Base-by-base conservation (phyloP, 495 filamentous ascomycete species). In the Chaetomium cochliodes region DNA sequence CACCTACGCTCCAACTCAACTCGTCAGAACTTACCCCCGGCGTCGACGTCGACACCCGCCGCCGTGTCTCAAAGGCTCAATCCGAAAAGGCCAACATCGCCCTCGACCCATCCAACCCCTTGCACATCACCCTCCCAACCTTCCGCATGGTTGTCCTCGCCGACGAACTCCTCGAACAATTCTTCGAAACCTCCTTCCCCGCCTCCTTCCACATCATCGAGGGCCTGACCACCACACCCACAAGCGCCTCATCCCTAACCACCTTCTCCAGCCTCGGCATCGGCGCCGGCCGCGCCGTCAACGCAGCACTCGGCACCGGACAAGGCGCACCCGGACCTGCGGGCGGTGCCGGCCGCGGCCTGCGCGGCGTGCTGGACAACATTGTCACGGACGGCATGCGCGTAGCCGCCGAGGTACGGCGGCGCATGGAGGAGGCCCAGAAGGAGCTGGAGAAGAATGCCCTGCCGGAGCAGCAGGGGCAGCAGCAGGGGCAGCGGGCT, bases 131-230 rank as follows among this genome's bases (percentile, higher is more conserved):
- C 9, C 86, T 98, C 11, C 96, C 96, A 0, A 98, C 94, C 23
- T 98, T 98, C 84, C 89, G 94, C 68, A 98, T 98, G 94, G 92
- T 98, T 26, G 88, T 98, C 51, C 85, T 98, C 23, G 94, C 94
- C 63, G 94, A 98, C 74, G 94, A 98, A 70, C 83, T 93, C 3
- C 86, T 98, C 15, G 93, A 98, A 70, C 88, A 92, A 68, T 98
- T 98, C 77, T 98, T 98, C 74, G 94, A 98, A 76, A 88, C 86
- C 33, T 83, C 86, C 16, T 86, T 90, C 65, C 88, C 88, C 0
- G 81, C 88, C 26, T 91, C 90, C 4, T 79, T 86, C 72, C 82
- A 84, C 62, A 76, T 85, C 59, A 70, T 78, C 30, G 79, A 84
- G 60, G 80, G 82, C 33, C 74, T 83, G 5, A 37, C 69, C 4